These are phyloP conservation scores for Podaxis rugospora DNA, from an alignment of 768 basidiomycete genomes.

Conservation along the genomic window DNA sequence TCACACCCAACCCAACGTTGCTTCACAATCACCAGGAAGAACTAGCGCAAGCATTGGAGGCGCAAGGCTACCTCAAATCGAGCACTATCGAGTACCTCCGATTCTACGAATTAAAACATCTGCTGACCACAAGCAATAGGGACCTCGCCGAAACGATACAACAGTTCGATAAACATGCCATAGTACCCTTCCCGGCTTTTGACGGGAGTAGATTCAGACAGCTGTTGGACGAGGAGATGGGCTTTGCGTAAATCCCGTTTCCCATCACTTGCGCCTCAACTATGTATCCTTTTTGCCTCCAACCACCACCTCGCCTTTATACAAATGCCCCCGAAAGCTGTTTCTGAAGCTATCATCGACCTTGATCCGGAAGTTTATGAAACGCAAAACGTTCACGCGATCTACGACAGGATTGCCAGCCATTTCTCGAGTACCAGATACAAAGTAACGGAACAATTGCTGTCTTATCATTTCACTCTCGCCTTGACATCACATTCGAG, in stretches of 20 bases:
- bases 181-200: constrained; percentile 63
- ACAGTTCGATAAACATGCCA: constrained; percentile 36
- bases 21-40: constrained; percentile 94
- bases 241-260: constrained; percentile 35
- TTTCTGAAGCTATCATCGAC: constrained; percentile 37
- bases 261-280: constrained; percentile 8
- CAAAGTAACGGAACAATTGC: constrained; percentile 46
- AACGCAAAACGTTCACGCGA: constrained; percentile 67
- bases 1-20: constrained; percentile 84
- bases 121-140: constrained; percentile 25
- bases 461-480: background rate
- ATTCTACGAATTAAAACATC: background rate
- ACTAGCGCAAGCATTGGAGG: constrained; percentile 65
- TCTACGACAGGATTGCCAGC: constrained; percentile 81
- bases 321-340: constrained; percentile 27
- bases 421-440: constrained; percentile 91
- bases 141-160: constrained; percentile 52
- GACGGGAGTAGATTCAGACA: constrained; percentile 63
- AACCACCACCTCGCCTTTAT: constrained; percentile 10
- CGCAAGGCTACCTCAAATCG: constrained; percentile 52
- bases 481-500: constrained; percentile 4
- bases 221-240: constrained; percentile 77
- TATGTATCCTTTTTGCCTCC: constrained; percentile 2
- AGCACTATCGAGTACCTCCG: constrained; percentile 54
- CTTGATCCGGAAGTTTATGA: constrained; percentile 61